Evolutionary conservation across 2,329 filamentous ascomycete species (phyloP), one percentile per base, ranked within the genome.

Genomic region (Emergomyces orientalis): DNA sequence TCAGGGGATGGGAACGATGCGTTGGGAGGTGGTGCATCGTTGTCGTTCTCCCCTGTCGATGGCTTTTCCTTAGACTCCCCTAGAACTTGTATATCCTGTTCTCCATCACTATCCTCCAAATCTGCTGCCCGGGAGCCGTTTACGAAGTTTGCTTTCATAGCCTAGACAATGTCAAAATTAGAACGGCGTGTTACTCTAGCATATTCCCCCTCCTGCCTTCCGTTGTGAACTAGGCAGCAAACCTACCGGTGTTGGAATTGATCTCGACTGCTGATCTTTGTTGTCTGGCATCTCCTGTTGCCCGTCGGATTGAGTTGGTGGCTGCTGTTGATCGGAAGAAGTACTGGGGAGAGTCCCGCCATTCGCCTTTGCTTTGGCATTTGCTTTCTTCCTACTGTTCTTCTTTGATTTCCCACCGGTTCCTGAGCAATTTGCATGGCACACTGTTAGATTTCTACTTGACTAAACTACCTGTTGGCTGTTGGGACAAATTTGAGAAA

Each of bases 311-410:
- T 60, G 30, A 27, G 45, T 57, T 13, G 49, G 32, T 47, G 27
- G 51, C 51, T 32, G 30, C 4, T 34, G 51, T 54, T 54, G 51
- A 30, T 45, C 30, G 27, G 51, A 54, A 34, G 49, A 37, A 27
- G 55, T 27, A 39, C 19, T 67, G 63, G 51, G 74, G 75, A 27
- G 64, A 64, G 5, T 68, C 61, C 76, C 75, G 19, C 74, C 74
- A 64, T 76, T 77, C 25, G 68, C 66, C 63, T 78, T 76, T 25
- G 70, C 69, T 69, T 80, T 83, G 62, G 72, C 74, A 63, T 73
- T 73, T 66, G 75, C 76, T 74, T 83, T 83, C 74, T 82, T 85
- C 76, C 82, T 83, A 72, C 81, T 84, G 73, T 79, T 82, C 71
- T 80, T 83, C 76, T 82, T 85, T 70, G 81, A 81, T 70, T 79